A percentile compares a stretch with the other conserved stretches of the same genome.
These are phyloP conservation scores for Aspergillus amoenus DNA, from an alignment of 2,329 filamentous ascomycete species.

Conservation along the genomic window DNA sequence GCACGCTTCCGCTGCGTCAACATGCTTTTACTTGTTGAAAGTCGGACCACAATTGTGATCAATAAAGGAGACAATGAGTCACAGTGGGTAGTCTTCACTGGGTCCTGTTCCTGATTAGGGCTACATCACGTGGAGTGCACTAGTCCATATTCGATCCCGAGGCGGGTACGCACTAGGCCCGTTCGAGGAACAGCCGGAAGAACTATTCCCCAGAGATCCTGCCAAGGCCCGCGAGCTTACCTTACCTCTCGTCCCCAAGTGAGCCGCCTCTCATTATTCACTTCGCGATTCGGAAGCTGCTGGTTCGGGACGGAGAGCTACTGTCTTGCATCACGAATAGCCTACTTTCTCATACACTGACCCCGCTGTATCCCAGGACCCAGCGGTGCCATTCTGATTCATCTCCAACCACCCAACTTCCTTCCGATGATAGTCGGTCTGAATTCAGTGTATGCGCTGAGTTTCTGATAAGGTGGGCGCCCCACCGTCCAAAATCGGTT, in stretches of 20 bases:
- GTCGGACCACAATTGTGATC: background rate
- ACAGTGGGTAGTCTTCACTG: background rate
- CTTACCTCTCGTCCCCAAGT: background rate
- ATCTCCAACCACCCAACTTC: background rate
- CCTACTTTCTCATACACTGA: background rate
- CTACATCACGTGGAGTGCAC: background rate
- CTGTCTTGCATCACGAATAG: background rate
- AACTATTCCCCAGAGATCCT: background rate
- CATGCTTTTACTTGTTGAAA: conserved; percentile 27
- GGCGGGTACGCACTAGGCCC: background rate
- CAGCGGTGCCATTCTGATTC: background rate
- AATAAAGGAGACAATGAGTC: background rate
- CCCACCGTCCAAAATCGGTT: conserved; percentile 1
- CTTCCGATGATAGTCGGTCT: conserved; percentile 4
- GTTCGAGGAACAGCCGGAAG: background rate
- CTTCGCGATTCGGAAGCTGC: background rate
- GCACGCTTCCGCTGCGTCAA: conserved; percentile 47
- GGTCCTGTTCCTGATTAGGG: background rate
- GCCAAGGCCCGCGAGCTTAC: conserved; percentile 1
- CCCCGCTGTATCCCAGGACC: background rate
- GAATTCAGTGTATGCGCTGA: conserved; percentile 3
- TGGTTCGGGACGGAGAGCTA: background rate
- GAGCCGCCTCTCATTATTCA: background rate
- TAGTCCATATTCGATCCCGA: background rate
- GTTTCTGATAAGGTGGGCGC: conserved; percentile 9